Percentiles rank a stretch among this genome's conserved stretches.
Evolutionary conservation across 1,139 yeast species (phyloP).

Genomic region (Suhomyces kunorum): DNA sequence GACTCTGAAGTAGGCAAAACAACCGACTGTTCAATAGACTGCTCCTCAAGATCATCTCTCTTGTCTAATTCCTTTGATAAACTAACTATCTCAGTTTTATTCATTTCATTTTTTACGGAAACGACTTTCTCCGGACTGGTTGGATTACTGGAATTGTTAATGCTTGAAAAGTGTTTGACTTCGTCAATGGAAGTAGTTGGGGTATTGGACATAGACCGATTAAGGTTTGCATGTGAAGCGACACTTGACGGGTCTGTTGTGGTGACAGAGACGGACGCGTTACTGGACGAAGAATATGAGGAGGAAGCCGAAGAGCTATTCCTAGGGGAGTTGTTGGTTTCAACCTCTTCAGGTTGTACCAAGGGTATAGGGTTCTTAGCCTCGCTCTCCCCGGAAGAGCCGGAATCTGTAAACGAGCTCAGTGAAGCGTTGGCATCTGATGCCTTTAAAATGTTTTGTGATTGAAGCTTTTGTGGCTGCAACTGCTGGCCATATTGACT

Average conservation of each 20-base stretch:
- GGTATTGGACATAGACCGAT: constrained; percentile 35
- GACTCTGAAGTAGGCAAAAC: not conserved
- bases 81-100: not conserved
- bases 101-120: not conserved
- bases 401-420: constrained; percentile 13
- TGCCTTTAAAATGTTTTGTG: constrained; percentile 12
- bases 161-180: not conserved
- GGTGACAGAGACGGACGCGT: constrained; percentile 12
- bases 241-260: constrained; percentile 20
- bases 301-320: constrained; percentile 13
- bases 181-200: constrained; percentile 38
- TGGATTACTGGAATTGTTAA: constrained; percentile 1
- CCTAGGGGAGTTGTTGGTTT: constrained; percentile 4
- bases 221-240: constrained; percentile 29
- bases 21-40: constrained; percentile 3
- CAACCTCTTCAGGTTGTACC: too few relatives aligned
- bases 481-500: constrained; percentile 8
- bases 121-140: constrained; percentile 6
- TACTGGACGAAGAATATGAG: constrained; percentile 10
- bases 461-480: constrained; percentile 12
- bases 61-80: not conserved
- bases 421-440: constrained; percentile 27
- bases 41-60: not conserved
- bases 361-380: constrained; percentile 5
- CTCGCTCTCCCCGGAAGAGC: constrained; percentile 6